Evolutionary conservation across 2,329 filamentous ascomycete genomes (phyloP).

Genomic region (Coniochaeta sp.): DNA sequence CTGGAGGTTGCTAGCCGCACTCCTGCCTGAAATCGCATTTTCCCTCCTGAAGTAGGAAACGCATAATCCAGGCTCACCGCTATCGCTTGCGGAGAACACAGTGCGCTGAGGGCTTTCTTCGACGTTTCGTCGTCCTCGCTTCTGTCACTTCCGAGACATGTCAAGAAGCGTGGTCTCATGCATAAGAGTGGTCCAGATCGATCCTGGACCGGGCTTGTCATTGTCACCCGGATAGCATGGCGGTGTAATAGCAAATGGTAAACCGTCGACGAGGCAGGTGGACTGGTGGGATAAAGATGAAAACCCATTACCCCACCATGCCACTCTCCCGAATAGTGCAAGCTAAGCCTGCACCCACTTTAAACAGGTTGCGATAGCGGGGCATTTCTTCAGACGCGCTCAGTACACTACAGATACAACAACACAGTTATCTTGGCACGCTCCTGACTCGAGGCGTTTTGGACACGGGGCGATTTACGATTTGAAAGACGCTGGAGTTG

Average conservation of each 20-base stretch:
- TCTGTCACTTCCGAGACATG: background rate
- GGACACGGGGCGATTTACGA: no score
- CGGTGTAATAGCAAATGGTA: conserved; percentile 6
- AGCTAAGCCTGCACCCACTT: background rate
- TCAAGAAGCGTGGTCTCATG: background rate
- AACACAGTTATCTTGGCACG: no score
- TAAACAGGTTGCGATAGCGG: background rate
- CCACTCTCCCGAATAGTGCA: background rate
- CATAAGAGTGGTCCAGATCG: conserved; percentile 2
- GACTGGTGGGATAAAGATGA: conserved; percentile 1
- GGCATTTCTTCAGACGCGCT: background rate
- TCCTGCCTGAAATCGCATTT: background rate
- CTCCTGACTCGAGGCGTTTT: no score
- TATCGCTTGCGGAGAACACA: background rate
- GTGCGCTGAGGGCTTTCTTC: background rate
- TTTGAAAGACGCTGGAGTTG: background rate
- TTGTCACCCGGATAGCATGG: background rate
- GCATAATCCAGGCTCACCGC: background rate
- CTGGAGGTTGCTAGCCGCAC: background rate
- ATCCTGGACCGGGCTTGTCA: background rate
- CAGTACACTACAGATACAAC: background rate
- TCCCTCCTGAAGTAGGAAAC: background rate
- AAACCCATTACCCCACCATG: background rate
- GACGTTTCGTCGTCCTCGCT: background rate
- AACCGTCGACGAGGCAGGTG: conserved; percentile 2